These are phyloP conservation scores for Rosa chinensis DNA, from an alignment of 306 rosid genomes.

Conservation along the genomic window DNA sequence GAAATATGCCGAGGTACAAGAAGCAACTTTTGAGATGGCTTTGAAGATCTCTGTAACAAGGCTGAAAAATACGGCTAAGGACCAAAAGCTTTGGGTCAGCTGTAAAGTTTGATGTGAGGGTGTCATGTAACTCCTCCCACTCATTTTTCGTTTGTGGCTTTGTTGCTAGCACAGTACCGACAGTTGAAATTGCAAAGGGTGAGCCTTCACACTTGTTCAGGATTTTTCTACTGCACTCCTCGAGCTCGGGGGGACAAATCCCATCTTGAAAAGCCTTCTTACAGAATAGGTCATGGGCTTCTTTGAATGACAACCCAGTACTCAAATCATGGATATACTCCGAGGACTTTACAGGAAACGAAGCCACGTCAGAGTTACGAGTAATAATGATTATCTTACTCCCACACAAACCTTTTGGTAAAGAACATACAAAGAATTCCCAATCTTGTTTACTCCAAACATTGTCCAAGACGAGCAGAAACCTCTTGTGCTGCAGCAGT, in stretches of 20 bases:
- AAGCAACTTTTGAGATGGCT: too few relatives aligned
- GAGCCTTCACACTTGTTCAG: not conserved
- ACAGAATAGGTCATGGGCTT: not conserved
- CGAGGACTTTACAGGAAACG: not conserved
- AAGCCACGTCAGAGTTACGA: not conserved
- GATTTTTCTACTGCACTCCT: not conserved
- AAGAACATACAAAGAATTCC: not conserved
- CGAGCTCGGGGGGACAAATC: not conserved
- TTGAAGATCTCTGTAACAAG: not conserved
- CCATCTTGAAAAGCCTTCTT: slow-evolving; percentile 8
- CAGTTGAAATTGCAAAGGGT: not conserved
- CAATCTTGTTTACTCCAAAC: too few relatives aligned
- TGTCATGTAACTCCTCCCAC: not conserved
- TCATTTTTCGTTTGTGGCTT: not conserved
- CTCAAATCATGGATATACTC: slow-evolving; percentile 8
- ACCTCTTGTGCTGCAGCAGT: not conserved
- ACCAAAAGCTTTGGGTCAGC: not conserved
- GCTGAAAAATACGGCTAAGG: not conserved
- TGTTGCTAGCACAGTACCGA: not conserved
- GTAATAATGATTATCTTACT: slow-evolving; percentile 7
- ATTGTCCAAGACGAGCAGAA: too few relatives aligned
- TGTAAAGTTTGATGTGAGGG: not conserved
- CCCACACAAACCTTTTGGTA: slow-evolving; percentile 4
- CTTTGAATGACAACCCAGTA: not conserved
- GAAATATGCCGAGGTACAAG: slow-evolving; percentile 13